Evolutionary conservation across 305 asterid species (phyloP).

Genomic region (Fraxinus dipetala): DNA sequence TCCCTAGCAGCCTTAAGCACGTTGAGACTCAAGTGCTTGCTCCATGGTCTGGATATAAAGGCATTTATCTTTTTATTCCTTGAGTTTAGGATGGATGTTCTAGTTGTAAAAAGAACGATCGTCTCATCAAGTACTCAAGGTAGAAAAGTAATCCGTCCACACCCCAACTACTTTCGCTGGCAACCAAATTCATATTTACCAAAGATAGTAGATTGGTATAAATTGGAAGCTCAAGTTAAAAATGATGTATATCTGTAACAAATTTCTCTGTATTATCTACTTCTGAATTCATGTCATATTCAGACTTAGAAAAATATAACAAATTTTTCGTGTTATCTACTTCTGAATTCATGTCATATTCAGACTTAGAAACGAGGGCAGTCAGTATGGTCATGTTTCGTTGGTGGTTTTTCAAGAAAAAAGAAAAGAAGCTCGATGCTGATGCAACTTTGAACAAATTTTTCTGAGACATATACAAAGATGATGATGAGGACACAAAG

Average conservation of each 20-base stretch:
- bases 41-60: no score
- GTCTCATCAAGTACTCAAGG: slow-evolving; percentile 47
- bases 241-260: slow-evolving; percentile 51
- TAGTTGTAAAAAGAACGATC: slow-evolving; percentile 42
- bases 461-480: slow-evolving; percentile 70
- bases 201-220: slow-evolving; percentile 78
- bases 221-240: slow-evolving; percentile 79
- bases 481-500: slow-evolving; percentile 66
- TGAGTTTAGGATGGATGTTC: slow-evolving; percentile 46
- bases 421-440: slow-evolving; percentile 90
- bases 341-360: not conserved
- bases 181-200: slow-evolving; percentile 18
- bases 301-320: not conserved
- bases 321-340: not conserved
- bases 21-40: no score
- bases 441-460: slow-evolving; percentile 95
- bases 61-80: slow-evolving; percentile 31
- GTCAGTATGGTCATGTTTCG: not conserved
- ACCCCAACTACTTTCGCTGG: not conserved
- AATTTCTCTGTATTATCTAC: not conserved
- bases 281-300: not conserved
- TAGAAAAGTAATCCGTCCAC: not conserved
- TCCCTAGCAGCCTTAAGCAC: no score
- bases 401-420: slow-evolving; percentile 56
- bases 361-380: not conserved